These are phyloP conservation scores for Saccharomycopsis fibuligera DNA, from an alignment of 805 yeast genomes.

Conservation along the genomic window DNA sequence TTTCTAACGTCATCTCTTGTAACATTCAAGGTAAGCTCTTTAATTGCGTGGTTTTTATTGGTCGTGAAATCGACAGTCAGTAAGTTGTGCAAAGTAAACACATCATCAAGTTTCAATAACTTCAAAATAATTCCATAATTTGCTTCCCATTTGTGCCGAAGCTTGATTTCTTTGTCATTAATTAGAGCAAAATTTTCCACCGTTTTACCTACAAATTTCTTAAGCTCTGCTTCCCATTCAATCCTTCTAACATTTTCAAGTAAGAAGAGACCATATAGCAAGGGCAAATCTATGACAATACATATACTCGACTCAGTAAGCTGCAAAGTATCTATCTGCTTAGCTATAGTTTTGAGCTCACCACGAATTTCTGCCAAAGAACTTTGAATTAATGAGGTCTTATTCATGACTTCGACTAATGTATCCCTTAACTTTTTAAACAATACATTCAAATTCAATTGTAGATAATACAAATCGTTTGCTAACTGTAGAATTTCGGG, in stretches of 20 bases:
- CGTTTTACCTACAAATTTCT: slow-evolving; percentile 29
- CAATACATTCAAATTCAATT: slow-evolving; percentile 31
- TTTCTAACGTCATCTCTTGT: slow-evolving; percentile 28
- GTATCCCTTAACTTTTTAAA: slow-evolving; percentile 25
- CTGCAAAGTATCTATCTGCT: slow-evolving; percentile 27
- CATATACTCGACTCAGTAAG: slow-evolving; percentile 29
- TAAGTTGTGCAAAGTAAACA: slow-evolving; percentile 14
- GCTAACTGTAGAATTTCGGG: slow-evolving; percentile 32
- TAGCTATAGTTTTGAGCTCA: slow-evolving; percentile 21
- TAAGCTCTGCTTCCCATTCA: slow-evolving; percentile 43
- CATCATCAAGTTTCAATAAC: slow-evolving; percentile 25
- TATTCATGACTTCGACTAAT: slow-evolving; percentile 20
- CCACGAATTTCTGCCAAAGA: slow-evolving; percentile 22
- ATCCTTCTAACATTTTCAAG: slow-evolving; percentile 55
- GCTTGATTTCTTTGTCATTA: slow-evolving; percentile 48
- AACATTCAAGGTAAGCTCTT: slow-evolving; percentile 20
- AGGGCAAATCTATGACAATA: slow-evolving; percentile 57
- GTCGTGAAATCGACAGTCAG: slow-evolving; percentile 5
- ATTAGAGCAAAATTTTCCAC: slow-evolving; percentile 53
- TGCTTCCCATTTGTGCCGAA: slow-evolving; percentile 55
- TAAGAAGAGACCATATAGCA: slow-evolving; percentile 62
- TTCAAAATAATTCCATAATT: slow-evolving; percentile 49
- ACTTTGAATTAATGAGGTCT: slow-evolving; percentile 18
- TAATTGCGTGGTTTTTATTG: slow-evolving; percentile 11
- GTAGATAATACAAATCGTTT: slow-evolving; percentile 30